These are phyloP conservation scores for Exserohilum rostratum DNA, from an alignment of 2,329 filamentous ascomycete species.

Conservation along the genomic window DNA sequence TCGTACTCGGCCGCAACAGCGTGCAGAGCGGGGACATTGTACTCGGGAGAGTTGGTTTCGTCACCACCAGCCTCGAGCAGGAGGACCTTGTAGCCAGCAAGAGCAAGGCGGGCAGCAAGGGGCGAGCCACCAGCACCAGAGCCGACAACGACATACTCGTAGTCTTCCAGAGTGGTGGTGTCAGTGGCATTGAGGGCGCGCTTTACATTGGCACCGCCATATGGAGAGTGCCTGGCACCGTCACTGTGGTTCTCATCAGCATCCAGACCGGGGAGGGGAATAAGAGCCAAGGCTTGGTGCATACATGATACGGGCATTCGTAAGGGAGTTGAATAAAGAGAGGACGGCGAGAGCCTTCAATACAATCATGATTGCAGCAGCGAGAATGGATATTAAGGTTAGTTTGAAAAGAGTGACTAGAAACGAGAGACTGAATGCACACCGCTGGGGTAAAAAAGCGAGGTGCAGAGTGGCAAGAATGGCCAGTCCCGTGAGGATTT, in stretches of 20 bases:
- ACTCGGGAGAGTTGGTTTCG: slow-evolving; percentile 55
- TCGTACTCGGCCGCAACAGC: slow-evolving; percentile 61
- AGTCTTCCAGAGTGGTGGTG: slow-evolving; percentile 37
- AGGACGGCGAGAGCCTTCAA: slow-evolving; percentile 17
- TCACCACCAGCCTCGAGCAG: slow-evolving; percentile 66
- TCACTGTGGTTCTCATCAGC: slow-evolving; percentile 18
- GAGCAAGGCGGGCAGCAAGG: slow-evolving; percentile 62
- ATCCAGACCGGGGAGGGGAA: background rate
- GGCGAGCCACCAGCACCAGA: slow-evolving; percentile 66
- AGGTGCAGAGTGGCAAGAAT: slow-evolving; percentile 1
- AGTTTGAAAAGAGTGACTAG: slow-evolving; percentile 4
- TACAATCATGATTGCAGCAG: slow-evolving; percentile 10
- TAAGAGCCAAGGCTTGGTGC: background rate
- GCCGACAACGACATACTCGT: slow-evolving; percentile 67
- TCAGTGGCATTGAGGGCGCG: slow-evolving; percentile 20
- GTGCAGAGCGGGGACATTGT: slow-evolving; percentile 60
- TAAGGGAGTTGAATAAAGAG: slow-evolving; percentile 11
- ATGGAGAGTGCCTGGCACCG: slow-evolving; percentile 28
- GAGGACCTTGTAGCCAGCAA: slow-evolving; percentile 62
- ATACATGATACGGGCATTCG: slow-evolving; percentile 12
- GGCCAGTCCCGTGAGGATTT: slow-evolving; percentile 4
- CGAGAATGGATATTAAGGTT: background rate
- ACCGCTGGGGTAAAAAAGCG: slow-evolving; percentile 3
- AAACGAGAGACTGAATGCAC: too few relatives aligned
- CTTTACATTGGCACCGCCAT: slow-evolving; percentile 24